Conservation (phyloP, 305 asterid species). For the Solanum hybrid region DNA sequence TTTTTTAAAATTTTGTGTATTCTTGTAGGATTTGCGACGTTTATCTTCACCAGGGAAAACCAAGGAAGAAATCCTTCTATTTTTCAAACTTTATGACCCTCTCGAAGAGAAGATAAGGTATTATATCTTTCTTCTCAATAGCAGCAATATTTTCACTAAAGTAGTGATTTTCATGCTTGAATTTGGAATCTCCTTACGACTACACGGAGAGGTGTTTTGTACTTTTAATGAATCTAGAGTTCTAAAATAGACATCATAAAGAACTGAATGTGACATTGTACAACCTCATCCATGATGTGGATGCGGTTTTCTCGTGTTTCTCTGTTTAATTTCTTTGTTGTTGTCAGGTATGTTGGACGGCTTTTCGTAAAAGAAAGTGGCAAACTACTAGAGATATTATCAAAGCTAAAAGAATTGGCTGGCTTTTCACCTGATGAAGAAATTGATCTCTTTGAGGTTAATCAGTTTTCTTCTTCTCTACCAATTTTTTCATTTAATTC, state of each 20-base stretch:
- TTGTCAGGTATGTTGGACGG: slow-evolving; percentile 27
- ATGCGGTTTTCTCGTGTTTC: background rate
- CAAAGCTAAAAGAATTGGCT: slow-evolving; percentile 20
- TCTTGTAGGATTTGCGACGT: background rate
- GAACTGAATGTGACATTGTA: background rate
- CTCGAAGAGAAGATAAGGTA: slow-evolving; percentile 15
- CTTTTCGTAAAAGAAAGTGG: slow-evolving; percentile 25
- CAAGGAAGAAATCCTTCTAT: slow-evolving; percentile 13
- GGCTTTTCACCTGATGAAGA: slow-evolving; percentile 22
- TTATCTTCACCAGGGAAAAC: slow-evolving; percentile 10
- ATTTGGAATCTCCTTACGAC: background rate
- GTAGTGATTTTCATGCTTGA: background rate
- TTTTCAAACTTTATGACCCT: slow-evolving; percentile 19
- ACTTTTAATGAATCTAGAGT: background rate
- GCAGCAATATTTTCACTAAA: background rate
- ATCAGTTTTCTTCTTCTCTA: background rate
- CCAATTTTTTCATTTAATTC: background rate
- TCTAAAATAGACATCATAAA: background rate
- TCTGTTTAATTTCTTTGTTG: background rate
- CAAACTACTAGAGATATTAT: slow-evolving; percentile 18
- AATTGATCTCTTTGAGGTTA: background rate
- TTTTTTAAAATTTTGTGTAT: background rate
- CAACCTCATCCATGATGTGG: background rate
- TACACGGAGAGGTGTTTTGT: background rate
- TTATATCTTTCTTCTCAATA: background rate